Evolutionary conservation across 73 alveolate species (phyloP).

Genomic region (Paramecium octaurelia): DNA sequence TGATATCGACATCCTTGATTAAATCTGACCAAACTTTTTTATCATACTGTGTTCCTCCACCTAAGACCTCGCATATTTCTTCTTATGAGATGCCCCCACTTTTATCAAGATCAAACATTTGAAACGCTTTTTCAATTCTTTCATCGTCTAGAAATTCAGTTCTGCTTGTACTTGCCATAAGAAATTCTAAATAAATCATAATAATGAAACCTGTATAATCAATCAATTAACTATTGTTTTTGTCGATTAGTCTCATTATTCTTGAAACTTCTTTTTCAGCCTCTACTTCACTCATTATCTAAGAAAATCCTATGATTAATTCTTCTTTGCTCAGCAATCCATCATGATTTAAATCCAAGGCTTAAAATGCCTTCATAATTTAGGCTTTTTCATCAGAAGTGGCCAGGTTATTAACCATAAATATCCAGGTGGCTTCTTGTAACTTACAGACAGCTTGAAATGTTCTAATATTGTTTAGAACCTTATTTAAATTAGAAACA

Average conservation of each 20-base stretch:
- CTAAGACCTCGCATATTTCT: conserved; percentile 29
- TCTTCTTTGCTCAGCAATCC: conserved; percentile 71
- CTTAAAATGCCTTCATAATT: conserved; percentile 51
- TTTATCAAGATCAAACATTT: conserved; percentile 60
- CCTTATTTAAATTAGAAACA: not conserved
- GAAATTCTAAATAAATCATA: not conserved
- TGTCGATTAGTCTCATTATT: conserved; percentile 51
- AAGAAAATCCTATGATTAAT: conserved; percentile 64
- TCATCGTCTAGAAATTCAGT: conserved; percentile 18
- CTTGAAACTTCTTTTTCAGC: conserved; percentile 58
- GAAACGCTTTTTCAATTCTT: conserved; percentile 41
- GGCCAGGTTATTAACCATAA: conserved; percentile 70
- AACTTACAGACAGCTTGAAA: conserved; percentile 25
- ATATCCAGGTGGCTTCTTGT: conserved; percentile 53
- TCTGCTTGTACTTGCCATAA: conserved; percentile 59
- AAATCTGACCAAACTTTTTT: conserved; percentile 45
- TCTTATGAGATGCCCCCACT: conserved; percentile 47
- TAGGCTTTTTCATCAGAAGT: conserved; percentile 66
- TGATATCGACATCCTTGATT: conserved; percentile 51
- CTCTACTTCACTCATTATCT: conserved; percentile 39
- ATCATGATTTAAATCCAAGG: conserved; percentile 67
- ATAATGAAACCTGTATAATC: conserved; percentile 54
- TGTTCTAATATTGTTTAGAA: conserved; percentile 35
- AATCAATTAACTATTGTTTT: conserved; percentile 44
- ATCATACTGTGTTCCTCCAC: not conserved